Base-by-base conservation (phyloP, 2,329 filamentous ascomycete species). In the Microascus cirrosus region DNA sequence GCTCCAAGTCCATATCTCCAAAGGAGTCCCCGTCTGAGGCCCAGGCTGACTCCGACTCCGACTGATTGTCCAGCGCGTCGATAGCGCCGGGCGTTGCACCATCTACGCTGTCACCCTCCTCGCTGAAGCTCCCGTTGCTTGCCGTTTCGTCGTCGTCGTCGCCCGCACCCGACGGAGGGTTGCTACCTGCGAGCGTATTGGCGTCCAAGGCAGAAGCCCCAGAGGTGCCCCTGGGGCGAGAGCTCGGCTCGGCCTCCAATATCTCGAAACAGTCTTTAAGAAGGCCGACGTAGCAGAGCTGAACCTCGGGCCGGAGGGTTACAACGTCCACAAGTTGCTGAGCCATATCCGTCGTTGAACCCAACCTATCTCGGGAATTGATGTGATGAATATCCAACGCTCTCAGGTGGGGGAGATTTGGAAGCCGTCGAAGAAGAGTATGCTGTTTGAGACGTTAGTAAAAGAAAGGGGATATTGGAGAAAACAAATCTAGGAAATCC, bases 201-300 rank as follows among this genome's bases (percentile, higher is more conserved):
- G 8, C 59, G 54, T 18, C 58, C 54, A 39, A 12, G 35, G 66
- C 62, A 50, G 61, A 65, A 34, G 62, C 64, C 22, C 25, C 28
- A 11, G 36, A 28, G 36, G 36, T 25, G n/a, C 57, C 42, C 28
- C 73, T 73, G 51, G 80, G 76, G 13, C 73, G 76, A 2, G 57
- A 58, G 10, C 45, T 24, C 4, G 73, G 72, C 54, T 77, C 74
- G 55, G 77, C 78, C 68, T 94, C 89, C 8, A 91, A 71, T 35
- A 94, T 87, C 68, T 94, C 89, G 65, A 89, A 94, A 70, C 90
- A 94, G 69, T 91, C 92, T 48, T 75, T 76, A n/a, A 79, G 78
- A 57, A 94, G 81, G 20, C 86, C 90, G 63, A 93, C 79, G 66
- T 92, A 93, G 69, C 85, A 89, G 15, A 94, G 76, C 65, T 86